Base-by-base conservation (phyloP, 2,329 filamentous ascomycete genomes). In the Mycosphaerella sp. region DNA sequence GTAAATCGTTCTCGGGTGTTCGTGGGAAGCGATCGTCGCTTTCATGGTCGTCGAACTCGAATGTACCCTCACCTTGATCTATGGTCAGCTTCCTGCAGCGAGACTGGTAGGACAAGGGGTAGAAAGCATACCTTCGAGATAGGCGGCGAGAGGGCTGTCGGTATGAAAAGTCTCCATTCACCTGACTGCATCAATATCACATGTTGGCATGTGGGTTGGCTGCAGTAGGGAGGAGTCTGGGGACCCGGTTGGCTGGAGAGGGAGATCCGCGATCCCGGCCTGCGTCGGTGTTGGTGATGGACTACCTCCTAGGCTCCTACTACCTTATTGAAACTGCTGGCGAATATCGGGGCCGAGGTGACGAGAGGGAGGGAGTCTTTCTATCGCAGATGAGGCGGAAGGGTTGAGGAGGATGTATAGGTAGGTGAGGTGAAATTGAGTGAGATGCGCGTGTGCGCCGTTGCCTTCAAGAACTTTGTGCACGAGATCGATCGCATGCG, bases 91-190 rank as follows among this genome's bases (percentile, higher is more conserved):
- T 29, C 5, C 26, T 29, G 26, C 26, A 29, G 26, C 26, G 5
- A 29, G 26, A 29, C 26, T 2, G 36, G 7, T 7, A 12, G 9
- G 5, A 2, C 26, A 36, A 34, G 34, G 31, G 41, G 21, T 39
- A n/a, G 17, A 21, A 9, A 11, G 72, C 78, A 66, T 73, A 93
- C 91, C 90, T 82, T 91, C 85, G 64, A 96, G 83, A 75, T 93
- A 93, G 67, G 87, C 84, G 69, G 89, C 90, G 73, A 96, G 79
- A 65, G 91, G 91, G 70, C 88, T 87, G 74, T 93, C 83, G 74
- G 87, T 87, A 64, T 95, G 83, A 66, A 95, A 79, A 67, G 87
- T 83, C 80, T 95, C 91, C 91, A 96, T 93, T 71, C 63, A 66
- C 64, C 72, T 56, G 58, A 14, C 44, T 32, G 14, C 46, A 41